Conservation (phyloP, 768 basidiomycete species). For the Amanita rubescens region DNA sequence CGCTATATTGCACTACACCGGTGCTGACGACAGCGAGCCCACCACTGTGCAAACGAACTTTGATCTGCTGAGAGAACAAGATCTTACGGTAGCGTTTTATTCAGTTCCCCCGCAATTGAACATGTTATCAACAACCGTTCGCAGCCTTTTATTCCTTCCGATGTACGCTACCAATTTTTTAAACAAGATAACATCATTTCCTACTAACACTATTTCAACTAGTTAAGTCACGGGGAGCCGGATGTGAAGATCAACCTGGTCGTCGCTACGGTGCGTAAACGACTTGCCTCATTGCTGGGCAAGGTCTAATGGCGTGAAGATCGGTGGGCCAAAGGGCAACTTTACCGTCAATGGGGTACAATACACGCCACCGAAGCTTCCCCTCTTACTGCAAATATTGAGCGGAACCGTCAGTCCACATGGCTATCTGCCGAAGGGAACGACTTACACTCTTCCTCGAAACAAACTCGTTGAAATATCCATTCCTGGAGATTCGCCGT, state of each 20-base stretch:
- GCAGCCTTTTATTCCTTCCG: background rate
- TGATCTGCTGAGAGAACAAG: background rate
- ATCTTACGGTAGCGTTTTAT: background rate
- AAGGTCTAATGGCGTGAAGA: background rate
- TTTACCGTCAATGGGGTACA: constrained; percentile 19
- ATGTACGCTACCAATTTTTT: background rate
- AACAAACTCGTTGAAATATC: too few species aligned
- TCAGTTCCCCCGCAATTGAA: background rate
- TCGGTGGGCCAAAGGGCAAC: background rate
- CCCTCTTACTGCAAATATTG: too few species aligned
- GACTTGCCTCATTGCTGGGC: background rate
- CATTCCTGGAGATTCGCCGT: too few species aligned
- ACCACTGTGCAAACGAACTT: constrained; percentile 11
- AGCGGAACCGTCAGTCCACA: too few species aligned
- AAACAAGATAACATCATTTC: background rate
- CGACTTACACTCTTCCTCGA: too few species aligned
- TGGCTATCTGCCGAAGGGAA: too few species aligned
- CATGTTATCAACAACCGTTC: background rate
- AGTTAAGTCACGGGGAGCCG: background rate
- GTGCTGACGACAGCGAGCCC: constrained; percentile 23
- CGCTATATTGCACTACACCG: constrained; percentile 34
- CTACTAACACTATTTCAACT: background rate
- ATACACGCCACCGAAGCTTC: constrained; percentile 25
- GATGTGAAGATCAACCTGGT: background rate
- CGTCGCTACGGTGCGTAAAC: background rate